phyloP scores from a whole-genome alignment of 2,329 filamentous ascomycete genomes.

The Sordariomycetes sp. region DNA sequence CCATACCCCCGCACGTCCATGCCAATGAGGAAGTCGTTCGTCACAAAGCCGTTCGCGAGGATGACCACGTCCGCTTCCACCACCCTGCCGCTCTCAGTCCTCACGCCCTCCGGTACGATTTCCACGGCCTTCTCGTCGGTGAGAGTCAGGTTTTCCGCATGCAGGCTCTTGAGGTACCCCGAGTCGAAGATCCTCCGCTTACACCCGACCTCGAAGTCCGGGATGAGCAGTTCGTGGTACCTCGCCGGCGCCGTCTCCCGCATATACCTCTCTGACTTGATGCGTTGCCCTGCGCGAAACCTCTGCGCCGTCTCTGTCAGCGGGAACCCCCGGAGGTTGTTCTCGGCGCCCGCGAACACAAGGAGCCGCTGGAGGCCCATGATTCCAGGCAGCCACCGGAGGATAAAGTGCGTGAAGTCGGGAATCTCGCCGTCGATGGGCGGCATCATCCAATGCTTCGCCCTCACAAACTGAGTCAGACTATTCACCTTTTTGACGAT shows the following conservation, averaged over 20 bases:
- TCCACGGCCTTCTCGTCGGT: conserved; percentile 37
- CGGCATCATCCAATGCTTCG: conserved; percentile 30
- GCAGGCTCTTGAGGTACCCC: conserved; percentile 40
- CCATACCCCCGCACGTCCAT: conserved; percentile 39
- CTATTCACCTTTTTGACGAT: conserved; percentile 23
- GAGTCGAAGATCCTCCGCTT: conserved; percentile 53
- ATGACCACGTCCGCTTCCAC: conserved; percentile 49
- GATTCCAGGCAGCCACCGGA: too few species aligned
- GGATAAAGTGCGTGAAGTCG: too few species aligned
- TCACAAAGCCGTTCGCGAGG: conserved; percentile 50
- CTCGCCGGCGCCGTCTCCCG: conserved; percentile 38
- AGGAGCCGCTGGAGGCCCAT: conserved; percentile 26
- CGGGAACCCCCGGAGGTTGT: conserved; percentile 22
- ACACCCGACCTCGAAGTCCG: conserved; percentile 52
- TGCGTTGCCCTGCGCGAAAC: conserved; percentile 24
- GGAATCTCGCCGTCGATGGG: conserved; percentile 14
- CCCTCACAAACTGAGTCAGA: conserved; percentile 28
- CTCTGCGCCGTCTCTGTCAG: conserved; percentile 21
- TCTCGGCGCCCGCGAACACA: conserved; percentile 27
- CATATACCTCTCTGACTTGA: conserved; percentile 27
- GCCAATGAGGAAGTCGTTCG: conserved; percentile 40
- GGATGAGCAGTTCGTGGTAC: conserved; percentile 51
- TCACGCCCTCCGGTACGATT: conserved; percentile 29
- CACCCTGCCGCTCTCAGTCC: conserved; percentile 24
- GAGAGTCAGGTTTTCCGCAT: conserved; percentile 32